Evolutionary conservation across 768 basidiomycete genomes (phyloP).

Genomic region (Lyophyllum decastes): DNA sequence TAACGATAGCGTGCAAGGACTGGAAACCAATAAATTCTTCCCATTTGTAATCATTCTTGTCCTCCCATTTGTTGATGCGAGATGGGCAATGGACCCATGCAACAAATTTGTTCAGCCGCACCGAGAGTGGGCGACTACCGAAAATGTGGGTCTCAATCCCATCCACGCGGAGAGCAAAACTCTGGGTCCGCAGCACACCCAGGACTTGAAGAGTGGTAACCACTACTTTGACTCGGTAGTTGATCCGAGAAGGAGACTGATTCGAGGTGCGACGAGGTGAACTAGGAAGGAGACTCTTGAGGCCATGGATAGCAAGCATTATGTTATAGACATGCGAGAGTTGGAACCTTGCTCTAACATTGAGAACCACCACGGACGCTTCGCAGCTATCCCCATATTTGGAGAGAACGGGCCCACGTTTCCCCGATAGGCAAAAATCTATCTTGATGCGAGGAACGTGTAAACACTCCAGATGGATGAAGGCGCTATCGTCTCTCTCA

Average conservation of each 20-base stretch:
- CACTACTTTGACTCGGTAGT: constrained; percentile 30
- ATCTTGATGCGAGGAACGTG: constrained; percentile 32
- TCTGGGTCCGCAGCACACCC: constrained; percentile 49
- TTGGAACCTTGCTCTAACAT: constrained; percentile 53
- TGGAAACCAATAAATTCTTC: constrained; percentile 71
- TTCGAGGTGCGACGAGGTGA: constrained; percentile 13
- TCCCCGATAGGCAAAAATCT: constrained; percentile 29
- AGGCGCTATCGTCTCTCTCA: constrained; percentile 50
- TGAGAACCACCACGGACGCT: constrained; percentile 50
- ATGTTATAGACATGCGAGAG: constrained; percentile 70
- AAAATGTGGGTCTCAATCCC: constrained; percentile 28
- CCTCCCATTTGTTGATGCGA: constrained; percentile 35
- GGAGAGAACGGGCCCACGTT: constrained; percentile 17
- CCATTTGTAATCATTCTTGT: constrained; percentile 52
- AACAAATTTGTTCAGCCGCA: constrained; percentile 42
- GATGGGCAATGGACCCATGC: constrained; percentile 60
- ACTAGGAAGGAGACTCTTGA: constrained; percentile 38
- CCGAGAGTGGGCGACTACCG: constrained; percentile 27
- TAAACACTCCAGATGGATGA: constrained; percentile 46
- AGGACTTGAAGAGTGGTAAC: constrained; percentile 49
- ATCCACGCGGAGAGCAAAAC: constrained; percentile 45
- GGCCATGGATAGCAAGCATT: constrained; percentile 60
- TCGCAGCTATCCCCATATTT: constrained; percentile 42
- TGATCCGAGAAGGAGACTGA: constrained; percentile 10
- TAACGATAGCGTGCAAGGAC: constrained; percentile 45